phyloP scores from a whole-genome alignment of 345 rosid genomes.

The Trapa incisa region DNA sequence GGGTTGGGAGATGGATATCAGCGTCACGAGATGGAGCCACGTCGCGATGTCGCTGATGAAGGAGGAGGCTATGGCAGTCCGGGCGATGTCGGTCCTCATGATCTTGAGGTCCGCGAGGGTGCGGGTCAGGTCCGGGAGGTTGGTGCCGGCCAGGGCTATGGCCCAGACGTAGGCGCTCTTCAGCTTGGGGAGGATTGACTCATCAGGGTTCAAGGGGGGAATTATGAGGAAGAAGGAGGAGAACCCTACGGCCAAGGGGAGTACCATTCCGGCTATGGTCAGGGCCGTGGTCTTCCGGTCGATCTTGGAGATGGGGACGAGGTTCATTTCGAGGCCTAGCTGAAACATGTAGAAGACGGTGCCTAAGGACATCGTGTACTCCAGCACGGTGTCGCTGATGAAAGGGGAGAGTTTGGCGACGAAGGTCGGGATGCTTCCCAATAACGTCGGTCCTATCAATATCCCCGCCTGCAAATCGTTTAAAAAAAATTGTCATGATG shows the following conservation, averaged over 20 bases:
- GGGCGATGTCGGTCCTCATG: constrained; percentile 47
- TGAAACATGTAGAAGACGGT: constrained; percentile 42
- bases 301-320: constrained; percentile 20
- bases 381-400: constrained; percentile 18
- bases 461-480: constrained; percentile 33
- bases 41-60: constrained; percentile 32
- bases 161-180: constrained; percentile 29
- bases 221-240: constrained; percentile 16
- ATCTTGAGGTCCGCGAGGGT: constrained; percentile 54
- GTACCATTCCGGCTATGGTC: constrained; percentile 24
- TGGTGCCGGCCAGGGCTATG: constrained; percentile 36
- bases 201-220: background rate
- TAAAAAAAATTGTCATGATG: no score
- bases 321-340: constrained; percentile 51
- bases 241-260: constrained; percentile 24
- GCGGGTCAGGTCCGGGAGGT: constrained; percentile 45
- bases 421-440: background rate
- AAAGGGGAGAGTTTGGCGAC: constrained; percentile 13
- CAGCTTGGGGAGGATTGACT: constrained; percentile 11
- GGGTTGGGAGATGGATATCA: constrained; percentile 9
- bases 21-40: constrained; percentile 33
- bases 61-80: constrained; percentile 36
- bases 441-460: constrained; percentile 27
- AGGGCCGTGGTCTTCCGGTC: constrained; percentile 17
- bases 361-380: constrained; percentile 41